Percentiles rank a stretch among this genome's conserved stretches.
These are phyloP conservation scores for Erigeron canadensis DNA, from an alignment of 129 eudicot genomes.

Conservation along the genomic window DNA sequence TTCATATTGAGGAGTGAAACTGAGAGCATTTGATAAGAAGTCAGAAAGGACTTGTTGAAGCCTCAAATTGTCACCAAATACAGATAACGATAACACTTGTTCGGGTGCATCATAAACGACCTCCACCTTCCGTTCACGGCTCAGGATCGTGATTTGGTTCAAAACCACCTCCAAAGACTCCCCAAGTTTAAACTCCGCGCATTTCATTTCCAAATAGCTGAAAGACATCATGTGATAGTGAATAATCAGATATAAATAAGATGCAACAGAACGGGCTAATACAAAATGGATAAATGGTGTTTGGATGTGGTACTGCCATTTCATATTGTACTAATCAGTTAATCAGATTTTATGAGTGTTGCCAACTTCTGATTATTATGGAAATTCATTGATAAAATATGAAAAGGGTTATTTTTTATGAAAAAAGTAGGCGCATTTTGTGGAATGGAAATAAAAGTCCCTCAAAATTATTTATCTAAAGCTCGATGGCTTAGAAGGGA, in stretches of 20 bases:
- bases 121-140: constrained; percentile 70
- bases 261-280: neutral
- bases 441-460: too few species aligned
- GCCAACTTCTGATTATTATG: too few species aligned
- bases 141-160: constrained; percentile 64
- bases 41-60: constrained; percentile 94
- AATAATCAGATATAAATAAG: neutral
- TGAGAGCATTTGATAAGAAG: constrained; percentile 61
- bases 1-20: constrained; percentile 60
- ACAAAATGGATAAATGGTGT: neutral
- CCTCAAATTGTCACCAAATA: constrained; percentile 74
- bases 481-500: too few species aligned
- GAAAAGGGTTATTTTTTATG: too few species aligned
- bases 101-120: constrained; percentile 54
- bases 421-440: too few species aligned
- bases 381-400: too few species aligned
- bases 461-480: too few species aligned
- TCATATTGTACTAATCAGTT: neutral
- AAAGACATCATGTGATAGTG: constrained; percentile 5
- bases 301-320: neutral
- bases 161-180: constrained; percentile 68
- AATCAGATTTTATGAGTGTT: too few species aligned
- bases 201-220: constrained; percentile 65
- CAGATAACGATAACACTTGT: constrained; percentile 53
- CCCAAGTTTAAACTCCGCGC: constrained; percentile 69